A percentile compares a stretch with the other conserved stretches of the same genome.
phyloP scores from a whole-genome alignment of 345 rosid species.

The Murraya koenigii region DNA sequence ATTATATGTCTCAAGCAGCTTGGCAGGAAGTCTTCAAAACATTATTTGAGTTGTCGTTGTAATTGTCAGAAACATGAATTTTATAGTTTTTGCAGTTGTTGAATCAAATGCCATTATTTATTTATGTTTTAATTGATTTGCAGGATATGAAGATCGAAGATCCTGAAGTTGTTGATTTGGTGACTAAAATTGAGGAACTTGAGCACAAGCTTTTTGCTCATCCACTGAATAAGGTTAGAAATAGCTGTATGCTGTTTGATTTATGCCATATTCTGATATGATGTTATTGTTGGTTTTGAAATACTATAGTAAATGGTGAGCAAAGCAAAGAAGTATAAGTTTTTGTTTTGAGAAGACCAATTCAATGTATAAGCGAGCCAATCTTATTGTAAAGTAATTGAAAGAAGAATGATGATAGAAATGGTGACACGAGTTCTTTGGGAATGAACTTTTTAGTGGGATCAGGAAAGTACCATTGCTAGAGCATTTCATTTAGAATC shows the following conservation, averaged over 20 bases:
- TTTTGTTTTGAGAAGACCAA: not conserved
- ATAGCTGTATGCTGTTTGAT: not conserved
- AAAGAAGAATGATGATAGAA: not conserved
- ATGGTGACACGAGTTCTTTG: not conserved
- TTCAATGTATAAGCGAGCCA: not conserved
- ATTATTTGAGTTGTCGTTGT: not conserved
- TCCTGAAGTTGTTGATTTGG: constrained; percentile 80
- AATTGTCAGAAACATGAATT: not conserved
- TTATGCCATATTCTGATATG: not conserved
- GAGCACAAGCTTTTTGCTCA: constrained; percentile 80
- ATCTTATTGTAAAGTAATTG: not conserved
- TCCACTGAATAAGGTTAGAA: constrained; percentile 82
- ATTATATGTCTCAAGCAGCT: not conserved
- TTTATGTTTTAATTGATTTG: constrained; percentile 16
- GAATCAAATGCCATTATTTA: not conserved
- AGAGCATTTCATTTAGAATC: not conserved
- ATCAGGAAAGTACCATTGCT: not conserved
- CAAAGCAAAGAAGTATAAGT: not conserved
- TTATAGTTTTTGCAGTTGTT: not conserved
- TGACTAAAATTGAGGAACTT: constrained; percentile 72
- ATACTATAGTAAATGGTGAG: not conserved
- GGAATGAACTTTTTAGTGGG: not conserved
- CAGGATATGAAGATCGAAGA: constrained; percentile 98
- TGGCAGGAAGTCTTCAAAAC: not conserved
- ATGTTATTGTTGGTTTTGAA: not conserved